Evolutionary conservation across 306 rosid species (phyloP), one percentile per base, ranked within the genome.

Genomic region (Benincasa hispida): DNA sequence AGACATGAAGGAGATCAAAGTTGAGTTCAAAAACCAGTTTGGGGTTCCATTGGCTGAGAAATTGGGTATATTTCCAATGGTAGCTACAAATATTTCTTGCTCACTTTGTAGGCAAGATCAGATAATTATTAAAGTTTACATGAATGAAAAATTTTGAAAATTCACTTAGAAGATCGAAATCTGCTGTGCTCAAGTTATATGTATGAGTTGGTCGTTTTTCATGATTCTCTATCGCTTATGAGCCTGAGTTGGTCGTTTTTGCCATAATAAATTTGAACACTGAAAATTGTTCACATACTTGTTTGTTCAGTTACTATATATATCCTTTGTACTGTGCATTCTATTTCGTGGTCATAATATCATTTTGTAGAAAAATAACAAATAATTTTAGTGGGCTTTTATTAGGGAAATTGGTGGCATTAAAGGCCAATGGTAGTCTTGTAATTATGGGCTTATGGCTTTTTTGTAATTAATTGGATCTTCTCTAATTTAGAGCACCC

Each of bases 31-130:
- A 19, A 78, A 57, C 12, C 56, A 39, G 0, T 85, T 70, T 84
- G 96, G 96, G 75, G 87, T 74, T 85, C 59, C 93, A 39, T 78
- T 92, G 48, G 12, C 83, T 6, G 83, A 86, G 35, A 89, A 82
- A 85, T 94, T 75, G 96, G 85, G 79, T 88, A 83, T 42, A 69
- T 77, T 8, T 84, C 96, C 35, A 84, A 82, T 74, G 99, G 99
- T 45, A 92, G 81, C 81, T 94, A 85, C 35, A 92, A 90, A 85
- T 97, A 92, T 88, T 87, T 94, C 87, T 86, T 92, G 86, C 85
- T 92, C 34, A 83, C 87, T 48, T 86, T 94, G 86, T 79, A 89
- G 65, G 84, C 83, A 1, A 85, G 87, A 87, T 89, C 83, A 75
- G 83, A 74, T 53, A 42, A 72, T 50, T 22, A 32, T 8, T 14